Conservation (phyloP, 2,329 filamentous ascomycete genomes). For the Thermothelomyces thermophilus region DNA sequence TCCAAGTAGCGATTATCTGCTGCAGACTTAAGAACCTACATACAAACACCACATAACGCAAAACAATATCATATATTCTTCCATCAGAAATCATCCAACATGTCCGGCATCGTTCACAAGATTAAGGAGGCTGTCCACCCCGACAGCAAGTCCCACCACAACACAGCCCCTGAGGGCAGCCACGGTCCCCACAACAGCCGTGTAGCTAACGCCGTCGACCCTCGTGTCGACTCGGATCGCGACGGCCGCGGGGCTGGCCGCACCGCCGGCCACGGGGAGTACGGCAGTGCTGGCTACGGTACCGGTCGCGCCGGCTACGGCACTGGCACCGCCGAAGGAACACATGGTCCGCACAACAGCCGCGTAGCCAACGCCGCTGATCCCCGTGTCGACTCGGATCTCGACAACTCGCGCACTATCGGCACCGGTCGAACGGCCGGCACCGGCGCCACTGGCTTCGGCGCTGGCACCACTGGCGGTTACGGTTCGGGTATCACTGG, state of each 20-base stretch:
- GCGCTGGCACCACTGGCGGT: constrained; percentile 6
- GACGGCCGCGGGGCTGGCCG: constrained; percentile 23
- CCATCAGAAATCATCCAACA: constrained; percentile 39
- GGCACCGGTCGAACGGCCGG: constrained; percentile 14
- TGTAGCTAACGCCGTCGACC: constrained; percentile 41
- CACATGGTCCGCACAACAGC: constrained; percentile 30
- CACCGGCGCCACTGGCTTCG: constrained; percentile 17
- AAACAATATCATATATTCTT: constrained; percentile 13
- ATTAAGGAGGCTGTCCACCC: constrained; percentile 49
- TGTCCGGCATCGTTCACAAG: constrained; percentile 54
- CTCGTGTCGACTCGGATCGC: constrained; percentile 42
- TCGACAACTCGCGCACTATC: constrained; percentile 27
- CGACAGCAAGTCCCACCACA: constrained; percentile 33
- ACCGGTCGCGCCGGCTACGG: constrained; percentile 6
- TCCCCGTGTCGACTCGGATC: constrained; percentile 43
- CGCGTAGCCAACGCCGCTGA: constrained; percentile 41
- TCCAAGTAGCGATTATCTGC: background rate
- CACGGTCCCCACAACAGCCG: constrained; percentile 36
- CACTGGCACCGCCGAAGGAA: background rate
- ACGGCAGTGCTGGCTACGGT: constrained; percentile 17
- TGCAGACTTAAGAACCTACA: constrained; percentile 12
- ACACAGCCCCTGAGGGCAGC: constrained; percentile 26
- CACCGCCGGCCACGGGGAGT: constrained; percentile 11
- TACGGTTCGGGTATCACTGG: constrained; percentile 1
- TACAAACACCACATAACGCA: constrained; percentile 8